Evolutionary conservation across 2,329 filamentous ascomycete species (phyloP).

Genomic region (Mariannaea sp.): DNA sequence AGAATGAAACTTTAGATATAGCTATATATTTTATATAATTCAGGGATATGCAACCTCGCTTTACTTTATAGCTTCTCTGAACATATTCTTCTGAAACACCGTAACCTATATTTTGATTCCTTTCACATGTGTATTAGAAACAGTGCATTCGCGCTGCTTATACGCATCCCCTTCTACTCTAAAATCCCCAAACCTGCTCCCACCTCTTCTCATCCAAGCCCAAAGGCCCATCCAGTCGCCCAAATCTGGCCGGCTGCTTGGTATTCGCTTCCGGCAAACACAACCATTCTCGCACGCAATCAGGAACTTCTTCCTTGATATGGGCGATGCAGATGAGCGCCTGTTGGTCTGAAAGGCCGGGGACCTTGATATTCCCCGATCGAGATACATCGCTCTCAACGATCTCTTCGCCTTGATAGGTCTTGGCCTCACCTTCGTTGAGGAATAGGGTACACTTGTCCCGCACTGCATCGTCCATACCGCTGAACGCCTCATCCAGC

Average conservation of each 20-base stretch:
- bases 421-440: conserved; percentile 62
- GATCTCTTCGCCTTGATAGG: conserved; percentile 43
- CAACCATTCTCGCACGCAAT: conserved; percentile 81
- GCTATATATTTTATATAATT: too few species aligned
- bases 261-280: conserved; percentile 79
- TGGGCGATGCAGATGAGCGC: conserved; percentile 93
- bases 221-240: conserved; percentile 65
- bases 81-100: too few species aligned
- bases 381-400: conserved; percentile 54
- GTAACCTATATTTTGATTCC: background rate
- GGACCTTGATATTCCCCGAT: conserved; percentile 54
- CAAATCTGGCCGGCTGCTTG: conserved; percentile 64
- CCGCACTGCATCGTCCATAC: conserved; percentile 80
- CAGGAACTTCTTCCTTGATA: conserved; percentile 86
- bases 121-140: background rate
- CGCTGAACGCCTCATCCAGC: conserved; percentile 85
- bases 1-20: too few species aligned
- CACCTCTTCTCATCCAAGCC: conserved; percentile 62
- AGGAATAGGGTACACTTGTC: conserved; percentile 88
- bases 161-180: background rate
- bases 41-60: too few species aligned
- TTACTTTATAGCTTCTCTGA: too few species aligned
- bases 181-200: conserved; percentile 67
- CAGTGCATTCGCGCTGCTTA: background rate
- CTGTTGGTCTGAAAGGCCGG: conserved; percentile 71